These are phyloP conservation scores for Daldinia eschscholtzii DNA, from an alignment of 2,329 filamentous ascomycete genomes.

Conservation along the genomic window DNA sequence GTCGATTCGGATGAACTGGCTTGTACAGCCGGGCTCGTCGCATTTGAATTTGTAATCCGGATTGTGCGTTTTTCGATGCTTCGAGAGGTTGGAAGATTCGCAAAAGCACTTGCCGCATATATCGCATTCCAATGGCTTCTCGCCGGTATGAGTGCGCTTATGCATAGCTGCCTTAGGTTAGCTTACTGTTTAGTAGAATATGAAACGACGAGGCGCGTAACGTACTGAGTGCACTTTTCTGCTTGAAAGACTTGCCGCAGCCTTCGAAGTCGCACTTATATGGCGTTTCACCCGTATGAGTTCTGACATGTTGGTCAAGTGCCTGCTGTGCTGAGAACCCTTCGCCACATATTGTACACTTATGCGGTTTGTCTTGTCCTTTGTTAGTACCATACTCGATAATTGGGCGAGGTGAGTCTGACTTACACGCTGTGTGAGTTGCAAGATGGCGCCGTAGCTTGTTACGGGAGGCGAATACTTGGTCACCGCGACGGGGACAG, in stretches of 20 bases:
- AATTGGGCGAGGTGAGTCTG: not conserved
- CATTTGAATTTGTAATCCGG: slow-evolving; percentile 66
- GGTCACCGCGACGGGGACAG: slow-evolving; percentile 47
- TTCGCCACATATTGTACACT: slow-evolving; percentile 67
- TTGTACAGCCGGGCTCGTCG: slow-evolving; percentile 61
- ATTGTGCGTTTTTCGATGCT: slow-evolving; percentile 73
- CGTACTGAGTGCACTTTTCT: slow-evolving; percentile 75
- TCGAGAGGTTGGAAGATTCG: slow-evolving; percentile 75
- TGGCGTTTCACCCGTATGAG: slow-evolving; percentile 74
- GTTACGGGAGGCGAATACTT: slow-evolving; percentile 50
- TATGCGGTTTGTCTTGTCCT: slow-evolving; percentile 67
- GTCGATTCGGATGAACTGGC: slow-evolving; percentile 70
- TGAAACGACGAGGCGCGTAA: slow-evolving; percentile 55
- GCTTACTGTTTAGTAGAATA: slow-evolving; percentile 13
- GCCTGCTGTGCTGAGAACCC: slow-evolving; percentile 76
- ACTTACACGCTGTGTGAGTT: slow-evolving; percentile 53
- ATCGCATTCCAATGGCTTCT: slow-evolving; percentile 71
- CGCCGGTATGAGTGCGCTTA: slow-evolving; percentile 73
- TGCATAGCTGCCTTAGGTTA: slow-evolving; percentile 69
- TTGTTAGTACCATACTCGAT: slow-evolving; percentile 40
- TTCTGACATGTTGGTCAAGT: slow-evolving; percentile 74
- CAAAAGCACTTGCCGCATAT: slow-evolving; percentile 71
- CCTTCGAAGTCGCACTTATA: slow-evolving; percentile 65
- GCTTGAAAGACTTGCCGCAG: slow-evolving; percentile 72
- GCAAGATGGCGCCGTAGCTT: slow-evolving; percentile 52